Evolutionary conservation across 1,284 basidiomycete species (phyloP).

Genomic region (Melampsora larici-populina): DNA sequence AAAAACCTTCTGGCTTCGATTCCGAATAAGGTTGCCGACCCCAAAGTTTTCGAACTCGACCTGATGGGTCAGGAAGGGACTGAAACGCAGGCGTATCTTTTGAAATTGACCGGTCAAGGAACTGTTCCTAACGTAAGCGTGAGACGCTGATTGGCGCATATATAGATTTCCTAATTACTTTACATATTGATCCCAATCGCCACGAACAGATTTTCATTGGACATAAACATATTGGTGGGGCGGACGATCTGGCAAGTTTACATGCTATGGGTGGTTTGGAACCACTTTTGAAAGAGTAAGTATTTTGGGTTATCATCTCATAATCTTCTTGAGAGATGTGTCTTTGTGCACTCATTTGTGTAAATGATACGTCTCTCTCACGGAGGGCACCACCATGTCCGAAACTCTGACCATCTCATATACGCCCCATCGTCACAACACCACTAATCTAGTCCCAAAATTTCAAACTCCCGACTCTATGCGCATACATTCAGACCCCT

Average conservation of each 20-base stretch:
- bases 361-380: too few relatives aligned
- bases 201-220: slow-evolving; percentile 22
- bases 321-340: too few relatives aligned
- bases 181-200: background rate
- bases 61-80: slow-evolving; percentile 11
- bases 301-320: too few relatives aligned
- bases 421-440: too few relatives aligned
- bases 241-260: slow-evolving; percentile 6
- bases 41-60: slow-evolving; percentile 16
- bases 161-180: background rate
- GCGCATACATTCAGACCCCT: too few relatives aligned
- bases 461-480: too few relatives aligned
- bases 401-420: too few relatives aligned
- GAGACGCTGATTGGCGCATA: too few relatives aligned
- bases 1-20: slow-evolving; percentile 4
- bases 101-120: slow-evolving; percentile 14
- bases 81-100: slow-evolving; percentile 13
- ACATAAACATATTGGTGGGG: slow-evolving; percentile 32
- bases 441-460: too few relatives aligned
- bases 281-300: background rate
- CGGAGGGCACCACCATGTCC: too few relatives aligned
- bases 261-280: background rate
- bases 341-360: too few relatives aligned
- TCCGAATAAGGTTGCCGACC: background rate
- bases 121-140: slow-evolving; percentile 27